Base-by-base conservation (phyloP, 345 rosid genomes). In the Camelina hispida region DNA sequence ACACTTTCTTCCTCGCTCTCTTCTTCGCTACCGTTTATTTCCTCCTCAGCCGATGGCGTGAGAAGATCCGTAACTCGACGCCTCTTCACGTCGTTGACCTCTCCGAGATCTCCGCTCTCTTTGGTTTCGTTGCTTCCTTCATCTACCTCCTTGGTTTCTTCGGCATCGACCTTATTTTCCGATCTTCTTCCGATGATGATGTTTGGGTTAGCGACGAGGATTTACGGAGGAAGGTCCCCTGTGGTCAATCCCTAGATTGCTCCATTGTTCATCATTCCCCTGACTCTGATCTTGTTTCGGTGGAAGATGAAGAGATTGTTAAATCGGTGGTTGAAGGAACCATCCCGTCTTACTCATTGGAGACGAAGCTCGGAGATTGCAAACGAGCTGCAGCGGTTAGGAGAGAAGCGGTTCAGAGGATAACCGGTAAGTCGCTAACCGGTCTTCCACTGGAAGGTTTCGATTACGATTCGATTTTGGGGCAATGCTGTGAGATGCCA, bases 401-500 rank as follows among this genome's bases (percentile, higher is more conserved):
- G 1, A 80, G 89, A 1, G 84, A 82, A 56, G 81, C 87, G 32
- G 60, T 84, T 5, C 83, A 81, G 78, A 79, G 78, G 65, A 67
- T 72, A 20, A 76, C 87, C 2, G 81, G 85, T 1, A 82, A 43
- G 69, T 84, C 85, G 0, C 3, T 86, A 60, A 44, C 76, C 4
- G 87, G 90, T 2, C 30, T 86, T 23, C 90, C 90, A 0, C 25
- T 84, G 11, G 83, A 84, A 0, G 86, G 83, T 3, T 84, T 86
- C 14, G 84, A 86, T 67, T 86, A 85, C 60, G 78, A 79, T 16
- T 81, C 90, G 0, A 78, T 86, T 1, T 68, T 87, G 42, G 87
- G 88, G 1, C 88, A 85, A 74, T 87, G 88, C 38, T 87, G 91
- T 13, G 91, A 87, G 81, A 83, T 87, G 87, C 84, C 91, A 1